Base-by-base conservation (phyloP, 495 filamentous ascomycete genomes). In the Aspergillus leporis region DNA sequence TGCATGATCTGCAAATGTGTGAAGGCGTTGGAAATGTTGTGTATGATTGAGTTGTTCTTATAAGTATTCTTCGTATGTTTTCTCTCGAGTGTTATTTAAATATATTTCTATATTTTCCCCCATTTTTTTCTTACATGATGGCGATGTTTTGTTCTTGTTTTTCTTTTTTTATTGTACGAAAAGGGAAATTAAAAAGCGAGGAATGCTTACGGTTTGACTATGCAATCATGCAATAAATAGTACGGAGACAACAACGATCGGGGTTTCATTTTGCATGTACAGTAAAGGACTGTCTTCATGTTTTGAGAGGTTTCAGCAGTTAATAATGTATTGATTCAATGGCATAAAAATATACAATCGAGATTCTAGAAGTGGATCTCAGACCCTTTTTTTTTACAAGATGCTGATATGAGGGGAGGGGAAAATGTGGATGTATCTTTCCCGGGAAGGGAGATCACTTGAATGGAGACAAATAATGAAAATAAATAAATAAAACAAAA, bases 1-100 rank as follows among this genome's bases (percentile, higher is more conserved):
- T 72, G 91, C 89, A 61, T 95, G 72, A 72, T 59, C 60, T 41
- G 53, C 55, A 31, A 34, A 58, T 56, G 54, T 55, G 34, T 63
- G 48, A 48, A 60, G 67, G 63, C 64, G 68, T 72, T 62, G 56
- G 47, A 51, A 60, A 47, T 7, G 43, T 47, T 47, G 31, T 48
- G 45, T 54, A 62, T 59, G 43, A 40, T 56, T 53, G 52, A 43
- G 36, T 56, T 43, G 53, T 64, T 40, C 55, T 49, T 56, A 47
- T 55, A 36, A 65, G 55, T 62, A 51, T 43, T 13, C 55, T 61
- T 62, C 61, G 47, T 36, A 48, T 57, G 43, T 59, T 64, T 53
- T 8, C 43, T 25, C 30, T 22, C 51, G 5, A 7, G 23, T 16
- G 8, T 52, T 36, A 9, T 47, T 34, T 21, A 46, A 14, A 23